Base-by-base conservation (phyloP, 306 rosid species). In the Medicago arabica region DNA sequence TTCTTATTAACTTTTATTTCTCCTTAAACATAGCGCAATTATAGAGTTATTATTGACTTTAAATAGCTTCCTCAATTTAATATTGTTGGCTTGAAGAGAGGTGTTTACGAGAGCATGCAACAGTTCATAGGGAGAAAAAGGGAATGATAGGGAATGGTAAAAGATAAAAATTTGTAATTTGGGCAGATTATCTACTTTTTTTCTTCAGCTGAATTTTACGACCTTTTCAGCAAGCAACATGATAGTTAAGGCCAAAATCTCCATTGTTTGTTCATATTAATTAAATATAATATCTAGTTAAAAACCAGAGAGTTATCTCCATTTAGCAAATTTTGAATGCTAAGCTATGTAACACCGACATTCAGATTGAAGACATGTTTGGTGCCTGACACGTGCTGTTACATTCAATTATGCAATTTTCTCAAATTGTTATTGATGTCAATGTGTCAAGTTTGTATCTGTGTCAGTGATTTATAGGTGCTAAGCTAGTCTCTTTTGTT, bases 401-500 rank as follows among this genome's bases (percentile, higher is more conserved):
- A 17, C 25, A 16, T 53, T 18, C 11, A 53, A 2, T 53, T 17
- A 53, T 57, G 14, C 7, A 21, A 1, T 57, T 21, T 57, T 10
- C 14, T 11, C n/a, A 6, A 23, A 11, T 23, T 58, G 12, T 58
- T 25, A 58, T 1, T 8, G 0, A 7, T 49, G 15, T 44, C n/a
- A 14, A 44, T 4, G 2, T 7, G 43, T 39, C 43, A 2, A 2
- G 2, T 9, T 39, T 39, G 11, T 39, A 18, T n/a, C 8, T 49
- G 18, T 49, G 55, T 15, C 2, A 15, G 9, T 49, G 9, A 2
- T 49, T n/a, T 16, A 49, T 57, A 19, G 6, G 47, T 57, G 72
- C 86, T 78, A 66, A 80, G 60, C 70, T 71, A 51, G 78, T 72
- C 19, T 74, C 6, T 57, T 57, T 75, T 83, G 70, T 84, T 73